These are phyloP conservation scores for Sphaerulina musiva DNA, from an alignment of 2,329 filamentous ascomycete genomes.

Conservation along the genomic window DNA sequence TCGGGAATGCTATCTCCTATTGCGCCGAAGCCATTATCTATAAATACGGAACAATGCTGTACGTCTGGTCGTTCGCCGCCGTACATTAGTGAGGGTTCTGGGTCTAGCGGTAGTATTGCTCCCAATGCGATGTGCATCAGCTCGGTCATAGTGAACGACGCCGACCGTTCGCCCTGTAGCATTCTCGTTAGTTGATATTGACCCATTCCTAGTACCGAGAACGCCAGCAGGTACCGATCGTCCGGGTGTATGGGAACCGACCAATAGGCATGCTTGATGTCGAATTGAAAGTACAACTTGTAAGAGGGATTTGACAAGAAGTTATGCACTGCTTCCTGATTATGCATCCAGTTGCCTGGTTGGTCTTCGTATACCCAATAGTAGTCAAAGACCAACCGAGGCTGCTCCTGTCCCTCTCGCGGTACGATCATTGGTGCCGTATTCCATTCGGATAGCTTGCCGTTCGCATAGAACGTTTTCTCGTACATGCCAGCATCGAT, in stretches of 20 bases:
- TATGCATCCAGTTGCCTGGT: background rate
- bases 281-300: background rate
- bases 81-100: no score
- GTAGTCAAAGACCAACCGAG: background rate
- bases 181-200: background rate
- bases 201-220: background rate
- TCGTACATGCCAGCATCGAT: background rate
- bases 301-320: background rate
- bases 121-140: background rate
- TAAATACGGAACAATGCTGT: no score
- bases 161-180: background rate
- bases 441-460: background rate
- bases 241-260: background rate
- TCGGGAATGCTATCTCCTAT: no score
- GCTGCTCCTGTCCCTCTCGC: accelerated
- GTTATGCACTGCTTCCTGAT: background rate
- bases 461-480: background rate
- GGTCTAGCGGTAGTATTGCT: background rate
- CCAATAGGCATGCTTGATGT: background rate
- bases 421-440: background rate
- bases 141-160: background rate
- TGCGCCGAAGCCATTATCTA: no score
- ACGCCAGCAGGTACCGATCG: background rate
- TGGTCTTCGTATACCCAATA: background rate
- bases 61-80: no score